Base-by-base conservation (phyloP, 1,284 basidiomycete species). In the Jaminaea rosea region DNA sequence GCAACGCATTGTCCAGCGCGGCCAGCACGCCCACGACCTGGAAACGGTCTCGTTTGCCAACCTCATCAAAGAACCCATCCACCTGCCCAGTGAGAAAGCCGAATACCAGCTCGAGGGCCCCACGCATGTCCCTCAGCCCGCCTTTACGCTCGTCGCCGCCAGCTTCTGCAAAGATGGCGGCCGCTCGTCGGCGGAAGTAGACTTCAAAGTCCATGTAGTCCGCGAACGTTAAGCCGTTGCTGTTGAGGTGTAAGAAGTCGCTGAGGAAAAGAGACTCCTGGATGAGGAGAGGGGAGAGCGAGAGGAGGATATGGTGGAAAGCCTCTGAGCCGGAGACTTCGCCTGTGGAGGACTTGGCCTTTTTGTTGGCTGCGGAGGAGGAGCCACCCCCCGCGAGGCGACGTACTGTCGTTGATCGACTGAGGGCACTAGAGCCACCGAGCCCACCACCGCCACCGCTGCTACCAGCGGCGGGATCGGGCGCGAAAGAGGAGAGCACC, bases 171-270 rank as follows among this genome's bases (percentile, higher is more conserved):
- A 69, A 68, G 32, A 65, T 52, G 1, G 60, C 65, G 8, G 85
- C 80, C 2, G 93, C 93, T 66, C 94, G 87, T 32, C 92, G 80
- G 23, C 88, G 80, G 78, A 96, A 97, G 76, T 94, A 97, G 50
- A 84, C 87, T 72, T 97, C 93, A 56, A 98, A 77, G 45, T 85
- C 84, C 83, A 91, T 88, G 67, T 94, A 92, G 75, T 97, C 93
- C 8, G 93, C 93, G 75, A 91, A 98, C 0, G 93, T 96, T 50
- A 75, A 56, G 23, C 83, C 83, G 41, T 84, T 82, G 66, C 93
- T 88, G 54, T 75, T 74, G 69, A 94, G 86, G 70, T 93, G 90
- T 41, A 98, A 77, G 73, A 97, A 91, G 63, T 92, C 87, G 8
- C 84, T 82, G 57, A 97, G 84, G 75, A 97, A 97, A 15, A 84